A percentile compares a stretch with the other conserved stretches of the same genome.
These are phyloP conservation scores for Tricholoma bakamatsutake DNA, from an alignment of 768 basidiomycete species.

Conservation along the genomic window DNA sequence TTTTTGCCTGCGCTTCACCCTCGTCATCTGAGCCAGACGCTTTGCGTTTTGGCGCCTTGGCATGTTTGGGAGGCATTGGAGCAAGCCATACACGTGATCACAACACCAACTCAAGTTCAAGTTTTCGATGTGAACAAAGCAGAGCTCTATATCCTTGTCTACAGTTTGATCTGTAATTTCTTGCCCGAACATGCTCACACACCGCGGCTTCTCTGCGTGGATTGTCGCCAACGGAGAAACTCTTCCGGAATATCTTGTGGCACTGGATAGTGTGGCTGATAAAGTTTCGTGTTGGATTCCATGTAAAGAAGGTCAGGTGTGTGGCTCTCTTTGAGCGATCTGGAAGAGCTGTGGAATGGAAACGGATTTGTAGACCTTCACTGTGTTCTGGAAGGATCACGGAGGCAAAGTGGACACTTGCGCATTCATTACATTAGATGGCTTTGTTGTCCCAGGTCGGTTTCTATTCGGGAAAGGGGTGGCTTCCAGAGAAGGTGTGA, in stretches of 20 bases:
- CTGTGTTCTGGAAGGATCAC: conserved; percentile 60
- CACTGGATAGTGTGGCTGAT: conserved; percentile 36
- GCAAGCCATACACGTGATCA: conserved; percentile 1
- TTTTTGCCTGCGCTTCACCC: conserved; percentile 16
- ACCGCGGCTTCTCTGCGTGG: conserved; percentile 67
- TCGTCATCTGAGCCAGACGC: conserved; percentile 23
- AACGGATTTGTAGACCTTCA: conserved; percentile 41
- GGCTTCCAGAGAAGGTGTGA: conserved; percentile 47
- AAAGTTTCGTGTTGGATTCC: conserved; percentile 67
- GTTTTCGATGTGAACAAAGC: neutral
- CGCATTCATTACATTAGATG: conserved; percentile 60
- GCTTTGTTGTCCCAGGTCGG: conserved; percentile 53
- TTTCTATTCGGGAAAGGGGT: conserved; percentile 54
- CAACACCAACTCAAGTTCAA: too few relatives aligned
- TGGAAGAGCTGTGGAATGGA: neutral
- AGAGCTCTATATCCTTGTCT: too few relatives aligned
- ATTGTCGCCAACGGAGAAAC: conserved; percentile 45
- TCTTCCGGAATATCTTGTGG: conserved; percentile 52
- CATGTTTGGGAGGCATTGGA: conserved; percentile 15
- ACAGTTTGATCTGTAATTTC: neutral
- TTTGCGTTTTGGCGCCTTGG: conserved; percentile 25
- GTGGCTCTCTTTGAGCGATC: conserved; percentile 8
- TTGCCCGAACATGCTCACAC: conserved; percentile 37
- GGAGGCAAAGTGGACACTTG: conserved; percentile 50
- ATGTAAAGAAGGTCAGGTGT: conserved; percentile 52